These are phyloP conservation scores for Akanthomyces lecanii DNA, from an alignment of 2,329 filamentous ascomycete species.

Conservation along the genomic window DNA sequence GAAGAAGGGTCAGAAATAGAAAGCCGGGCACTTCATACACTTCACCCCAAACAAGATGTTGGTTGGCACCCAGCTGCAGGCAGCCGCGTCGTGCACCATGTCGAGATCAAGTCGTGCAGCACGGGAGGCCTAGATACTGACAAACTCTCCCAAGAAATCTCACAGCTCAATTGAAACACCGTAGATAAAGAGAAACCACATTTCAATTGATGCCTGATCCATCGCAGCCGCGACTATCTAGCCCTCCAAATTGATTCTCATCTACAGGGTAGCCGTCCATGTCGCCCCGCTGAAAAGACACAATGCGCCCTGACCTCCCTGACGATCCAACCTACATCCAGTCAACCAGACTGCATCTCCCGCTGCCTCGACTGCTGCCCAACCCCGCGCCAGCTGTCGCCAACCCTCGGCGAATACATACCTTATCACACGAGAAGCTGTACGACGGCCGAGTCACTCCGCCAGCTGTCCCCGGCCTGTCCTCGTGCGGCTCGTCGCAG, in stretches of 20 bases:
- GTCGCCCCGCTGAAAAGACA: slow-evolving; percentile 12
- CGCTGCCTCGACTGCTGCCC: slow-evolving; percentile 14
- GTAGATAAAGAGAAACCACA: background rate
- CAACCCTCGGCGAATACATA: background rate
- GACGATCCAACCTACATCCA: slow-evolving; percentile 11
- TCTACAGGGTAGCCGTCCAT: slow-evolving; percentile 2
- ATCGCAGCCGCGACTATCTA: background rate
- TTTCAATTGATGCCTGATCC: background rate
- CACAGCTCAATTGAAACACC: background rate
- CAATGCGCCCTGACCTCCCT: slow-evolving; percentile 3
- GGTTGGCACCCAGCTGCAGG: no score
- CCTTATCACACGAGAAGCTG: slow-evolving; percentile 1
- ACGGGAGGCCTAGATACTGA: no score
- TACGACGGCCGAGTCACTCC: background rate
- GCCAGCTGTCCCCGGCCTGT: slow-evolving; percentile 5
- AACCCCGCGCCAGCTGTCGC: slow-evolving; percentile 1
- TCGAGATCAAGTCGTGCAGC: no score
- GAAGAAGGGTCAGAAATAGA: background rate
- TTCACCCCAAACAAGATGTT: no score
- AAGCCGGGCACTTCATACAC: no score
- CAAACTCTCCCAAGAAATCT: background rate
- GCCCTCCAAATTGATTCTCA: background rate
- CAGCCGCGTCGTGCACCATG: no score
- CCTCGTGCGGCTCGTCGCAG: background rate
- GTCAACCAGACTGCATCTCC: background rate